These are phyloP conservation scores for Neocucurbitaria cava DNA, from an alignment of 2,329 filamentous ascomycete genomes.

Conservation along the genomic window DNA sequence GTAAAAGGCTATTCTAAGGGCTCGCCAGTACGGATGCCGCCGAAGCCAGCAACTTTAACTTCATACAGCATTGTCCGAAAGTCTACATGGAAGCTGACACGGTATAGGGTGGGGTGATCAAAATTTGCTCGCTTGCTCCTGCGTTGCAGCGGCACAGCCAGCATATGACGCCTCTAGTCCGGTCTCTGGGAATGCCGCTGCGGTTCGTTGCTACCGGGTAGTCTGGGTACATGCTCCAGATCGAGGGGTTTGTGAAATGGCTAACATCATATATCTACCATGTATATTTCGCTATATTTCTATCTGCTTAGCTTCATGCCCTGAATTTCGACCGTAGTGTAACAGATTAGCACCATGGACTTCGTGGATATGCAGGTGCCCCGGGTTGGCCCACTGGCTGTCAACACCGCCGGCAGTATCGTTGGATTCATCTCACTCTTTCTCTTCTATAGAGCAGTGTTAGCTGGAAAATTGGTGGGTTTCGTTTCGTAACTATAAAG, in stretches of 20 bases:
- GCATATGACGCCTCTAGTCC: constrained; percentile 6
- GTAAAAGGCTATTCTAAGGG: neutral
- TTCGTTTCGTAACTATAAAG: too few relatives aligned
- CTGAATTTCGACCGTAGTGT: neutral
- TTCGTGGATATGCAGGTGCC: constrained; percentile 7
- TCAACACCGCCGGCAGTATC: constrained; percentile 16
- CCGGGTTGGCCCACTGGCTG: constrained; percentile 7
- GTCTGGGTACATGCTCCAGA: constrained; percentile 1
- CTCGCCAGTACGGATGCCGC: neutral
- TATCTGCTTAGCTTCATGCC: neutral
- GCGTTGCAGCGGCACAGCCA: constrained; percentile 14
- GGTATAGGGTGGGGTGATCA: constrained; percentile 4
- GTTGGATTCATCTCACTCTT: constrained; percentile 17
- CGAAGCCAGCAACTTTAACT: too few relatives aligned
- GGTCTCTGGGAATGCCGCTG: neutral
- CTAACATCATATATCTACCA: constrained; percentile 10
- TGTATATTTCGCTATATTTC: neutral
- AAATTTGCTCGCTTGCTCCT: constrained; percentile 6
- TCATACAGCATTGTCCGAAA: neutral
- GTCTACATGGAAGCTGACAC: neutral
- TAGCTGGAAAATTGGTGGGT: constrained; percentile 13
- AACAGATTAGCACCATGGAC: neutral
- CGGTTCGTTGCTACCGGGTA: constrained; percentile 1
- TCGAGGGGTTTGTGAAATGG: neutral
- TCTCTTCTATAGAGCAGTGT: constrained; percentile 17